Conservation (phyloP, 192 early-diverging fungal genomes). For the Dissophora globulifera region DNA sequence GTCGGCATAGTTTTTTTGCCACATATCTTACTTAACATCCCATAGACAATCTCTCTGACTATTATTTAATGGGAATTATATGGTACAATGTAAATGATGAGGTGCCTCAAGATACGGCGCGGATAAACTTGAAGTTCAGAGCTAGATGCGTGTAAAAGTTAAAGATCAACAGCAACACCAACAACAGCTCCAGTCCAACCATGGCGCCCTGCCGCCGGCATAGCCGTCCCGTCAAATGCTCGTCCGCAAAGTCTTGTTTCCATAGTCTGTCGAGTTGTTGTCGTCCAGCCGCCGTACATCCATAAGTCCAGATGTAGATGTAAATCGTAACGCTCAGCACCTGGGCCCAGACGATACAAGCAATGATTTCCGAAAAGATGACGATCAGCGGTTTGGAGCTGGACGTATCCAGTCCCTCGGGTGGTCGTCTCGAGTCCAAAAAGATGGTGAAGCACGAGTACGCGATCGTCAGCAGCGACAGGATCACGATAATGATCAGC, state of each 20-base stretch:
- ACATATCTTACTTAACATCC: not conserved
- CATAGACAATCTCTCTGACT: too few relatives aligned
- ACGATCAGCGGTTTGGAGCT: slow-evolving; percentile 44
- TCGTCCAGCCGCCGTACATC: slow-evolving; percentile 22
- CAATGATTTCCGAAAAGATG: slow-evolving; percentile 50
- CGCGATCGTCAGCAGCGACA: slow-evolving; percentile 36
- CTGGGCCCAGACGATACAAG: slow-evolving; percentile 45
- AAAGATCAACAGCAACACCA: slow-evolving; percentile 42
- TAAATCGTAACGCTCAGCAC: slow-evolving; percentile 38
- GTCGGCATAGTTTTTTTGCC: not conserved
- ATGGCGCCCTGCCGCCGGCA: slow-evolving; percentile 48
- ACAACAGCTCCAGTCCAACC: slow-evolving; percentile 43
- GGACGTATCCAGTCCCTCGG: slow-evolving; percentile 39
- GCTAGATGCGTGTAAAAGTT: slow-evolving; percentile 51
- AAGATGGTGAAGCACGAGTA: slow-evolving; percentile 53
- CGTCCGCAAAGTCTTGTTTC: slow-evolving; percentile 19
- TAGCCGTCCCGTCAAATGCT: slow-evolving; percentile 4
- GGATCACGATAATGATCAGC: slow-evolving; percentile 22
- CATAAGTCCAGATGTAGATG: slow-evolving; percentile 52
- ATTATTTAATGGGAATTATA: slow-evolving; percentile 1
- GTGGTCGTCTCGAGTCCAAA: slow-evolving; percentile 44
- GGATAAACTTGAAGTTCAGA: slow-evolving; percentile 46
- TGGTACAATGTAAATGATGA: not conserved
- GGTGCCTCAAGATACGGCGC: slow-evolving; percentile 15
- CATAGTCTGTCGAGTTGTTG: slow-evolving; percentile 12